Evolutionary conservation across 768 basidiomycete genomes (phyloP), one percentile per base, ranked within the genome.

Genomic region (Lentinula sp.): DNA sequence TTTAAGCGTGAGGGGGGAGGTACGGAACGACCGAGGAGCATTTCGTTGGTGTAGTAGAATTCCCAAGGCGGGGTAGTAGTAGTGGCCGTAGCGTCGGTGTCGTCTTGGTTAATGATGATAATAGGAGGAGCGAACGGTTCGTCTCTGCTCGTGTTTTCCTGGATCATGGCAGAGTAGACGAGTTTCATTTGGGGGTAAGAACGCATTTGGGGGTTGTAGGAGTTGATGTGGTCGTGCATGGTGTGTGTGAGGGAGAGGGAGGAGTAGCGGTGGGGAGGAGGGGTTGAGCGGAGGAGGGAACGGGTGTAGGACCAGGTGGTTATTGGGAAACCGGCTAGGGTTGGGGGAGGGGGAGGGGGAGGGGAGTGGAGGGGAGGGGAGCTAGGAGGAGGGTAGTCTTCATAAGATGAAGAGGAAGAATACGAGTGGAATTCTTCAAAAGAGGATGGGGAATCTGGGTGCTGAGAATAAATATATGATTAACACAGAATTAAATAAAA

Each of bases 41-140:
- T 84, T 57, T 83, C 74, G 70, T 96, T 95, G 10, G 89, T 86
- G 70, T 96, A 96, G 62, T 87, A 78, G 66, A 95, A 97, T 66
- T 96, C 93, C 84, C 89, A 93, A 28, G 82, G 82, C 0, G 94
- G 93, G 18, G 86, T 23, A 23, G 23, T 23, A 1, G 23, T 23
- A 23, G 23, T 23, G 3, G 23, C 23, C 8, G 77, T 69, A 63
- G 91, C 91, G 23, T 43, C 37, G 18, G 2, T 65, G 62, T 91
- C 91, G 21, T 92, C 75, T 0, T 80, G 71, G 66, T 95, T 93
- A 55, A 84, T 69, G 28, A 96, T 80, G 15, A 73, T 72, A 65
- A 96, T 89, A 5, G 73, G 74, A 0, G 90, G 91, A 1, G 89
- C 87, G 49, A 81, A 67, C 0, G 84, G 86, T 62, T 94, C 92